Percentiles rank a stretch among this genome's conserved stretches.
Conservation (phyloP, 176 grass and related monocot species). For the Rhynchospora tenuis region DNA sequence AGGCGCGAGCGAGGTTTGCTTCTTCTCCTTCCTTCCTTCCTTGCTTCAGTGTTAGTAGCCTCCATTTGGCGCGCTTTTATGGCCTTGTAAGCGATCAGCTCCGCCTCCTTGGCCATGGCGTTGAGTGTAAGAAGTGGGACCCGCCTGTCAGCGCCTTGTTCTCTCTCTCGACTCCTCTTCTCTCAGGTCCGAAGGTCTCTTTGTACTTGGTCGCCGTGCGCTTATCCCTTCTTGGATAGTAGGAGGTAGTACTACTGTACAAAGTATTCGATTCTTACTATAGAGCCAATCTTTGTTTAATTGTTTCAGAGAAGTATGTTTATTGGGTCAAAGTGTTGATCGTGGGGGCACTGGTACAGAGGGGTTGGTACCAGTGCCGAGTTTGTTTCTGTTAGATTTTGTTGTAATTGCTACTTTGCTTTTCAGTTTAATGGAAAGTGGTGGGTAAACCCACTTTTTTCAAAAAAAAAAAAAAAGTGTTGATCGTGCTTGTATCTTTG, state of each 20-base stretch:
- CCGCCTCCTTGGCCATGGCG: neutral
- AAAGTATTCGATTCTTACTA: neutral
- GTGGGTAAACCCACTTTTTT: too few relatives aligned
- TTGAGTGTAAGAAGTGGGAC: neutral
- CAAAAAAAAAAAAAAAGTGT: neutral
- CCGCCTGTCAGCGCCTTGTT: neutral
- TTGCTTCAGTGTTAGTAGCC: neutral
- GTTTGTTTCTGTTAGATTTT: too few relatives aligned
- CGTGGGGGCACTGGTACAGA: too few relatives aligned
- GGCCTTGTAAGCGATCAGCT: neutral
- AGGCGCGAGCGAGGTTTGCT: neutral
- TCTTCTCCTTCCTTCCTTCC: neutral
- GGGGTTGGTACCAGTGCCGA: too few relatives aligned
- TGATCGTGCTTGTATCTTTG: neutral
- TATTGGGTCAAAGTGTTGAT: neutral
- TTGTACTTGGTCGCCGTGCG: neutral
- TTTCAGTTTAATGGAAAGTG: too few relatives aligned
- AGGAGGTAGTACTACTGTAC: neutral
- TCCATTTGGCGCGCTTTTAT: conserved; percentile 13
- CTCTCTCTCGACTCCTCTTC: neutral
- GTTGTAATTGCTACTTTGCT: too few relatives aligned
- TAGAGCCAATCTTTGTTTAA: neutral
- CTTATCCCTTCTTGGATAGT: neutral
- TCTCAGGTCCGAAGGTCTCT: neutral
- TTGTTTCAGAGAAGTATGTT: neutral